Evolutionary conservation across 305 asterid genomes (phyloP), one percentile per base, ranked within the genome.

Genomic region (Plantago rigida): DNA sequence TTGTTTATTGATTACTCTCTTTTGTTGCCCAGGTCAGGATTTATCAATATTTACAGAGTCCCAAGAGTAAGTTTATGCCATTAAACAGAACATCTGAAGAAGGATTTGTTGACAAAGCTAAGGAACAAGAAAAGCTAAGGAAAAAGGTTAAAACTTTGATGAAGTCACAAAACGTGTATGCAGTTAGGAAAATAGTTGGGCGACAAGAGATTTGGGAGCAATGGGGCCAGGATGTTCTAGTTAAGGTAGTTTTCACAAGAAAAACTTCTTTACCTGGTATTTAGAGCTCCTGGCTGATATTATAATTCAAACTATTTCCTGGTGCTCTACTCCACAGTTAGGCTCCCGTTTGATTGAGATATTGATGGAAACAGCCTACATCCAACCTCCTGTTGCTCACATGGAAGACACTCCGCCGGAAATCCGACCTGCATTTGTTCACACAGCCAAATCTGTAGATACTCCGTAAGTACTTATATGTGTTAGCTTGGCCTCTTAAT

Each of bases 391-490:
- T 17, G 65, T 71, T 58, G 88, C 87, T 70, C 94, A 81, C 69
- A 65, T 72, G 66, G 85, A 77, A 31, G 95, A 84, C 75, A 79
- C 78, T 14, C 85, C 94, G 46, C 95, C 95, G 52, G 99, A 89
- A 78, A 73, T 89, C 71, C 88, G 92, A 29, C 99, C 99, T 49
- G 99, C 99, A 74, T 92, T 92, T 76, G 72, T 82, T 51, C 99
- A 92, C 74, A 60, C 87, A 2, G 84, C 81, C 55, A 89, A 65
- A 85, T 75, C 94, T 60, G 72, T 85, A 9, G 97, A 92, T 6
- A 78, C 96, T 62, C 63, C 44, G 99, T 89, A 76, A 87, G 95
- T 78, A 71, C 62, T 67, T 60, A 53, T 59, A 50, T 45, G 42
- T 59, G 44, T 34, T 34, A 34, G 41, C 7, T 66, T 49, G 22